Conservation (phyloP, 1,139 yeast species). For the Pichia inconspicua region DNA sequence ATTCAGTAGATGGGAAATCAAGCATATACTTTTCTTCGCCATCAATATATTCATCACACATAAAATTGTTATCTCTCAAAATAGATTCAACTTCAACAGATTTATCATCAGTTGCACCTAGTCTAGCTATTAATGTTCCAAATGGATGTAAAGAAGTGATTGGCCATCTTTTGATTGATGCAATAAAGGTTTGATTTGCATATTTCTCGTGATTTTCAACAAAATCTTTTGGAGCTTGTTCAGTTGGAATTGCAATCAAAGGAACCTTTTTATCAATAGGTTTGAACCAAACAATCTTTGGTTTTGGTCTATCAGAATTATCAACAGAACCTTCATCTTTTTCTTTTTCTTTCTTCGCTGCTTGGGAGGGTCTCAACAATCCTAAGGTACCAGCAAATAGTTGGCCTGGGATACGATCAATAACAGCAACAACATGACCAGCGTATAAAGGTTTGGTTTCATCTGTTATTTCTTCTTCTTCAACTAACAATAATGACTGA, state of each 20-base stretch:
- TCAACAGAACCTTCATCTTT: constrained; percentile 26
- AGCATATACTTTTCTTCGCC: constrained; percentile 28
- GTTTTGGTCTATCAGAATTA: constrained; percentile 39
- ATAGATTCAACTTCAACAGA: constrained; percentile 82
- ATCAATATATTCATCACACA: constrained; percentile 74
- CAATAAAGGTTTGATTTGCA: constrained; percentile 77
- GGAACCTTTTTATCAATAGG: constrained; percentile 98
- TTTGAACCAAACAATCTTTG: constrained; percentile 97
- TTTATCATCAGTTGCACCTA: constrained; percentile 75
- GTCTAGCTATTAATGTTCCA: constrained; percentile 82
- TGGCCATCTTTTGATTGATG: constrained; percentile 98
- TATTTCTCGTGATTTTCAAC: constrained; percentile 86
- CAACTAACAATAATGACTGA: constrained; percentile 80
- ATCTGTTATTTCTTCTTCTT: constrained; percentile 92
- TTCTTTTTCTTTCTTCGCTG: constrained; percentile 73
- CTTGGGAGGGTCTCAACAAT: constrained; percentile 89
- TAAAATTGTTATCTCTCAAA: constrained; percentile 84
- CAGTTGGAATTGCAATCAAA: constrained; percentile 94
- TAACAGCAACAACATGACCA: constrained; percentile 96
- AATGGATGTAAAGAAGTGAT: constrained; percentile 96
- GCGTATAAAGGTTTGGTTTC: constrained; percentile 92
- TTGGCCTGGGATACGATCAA: constrained; percentile 96
- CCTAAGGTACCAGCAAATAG: constrained; percentile 91
- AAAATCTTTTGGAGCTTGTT: constrained; percentile 93
- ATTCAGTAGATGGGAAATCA: constrained; percentile 28